phyloP scores from a whole-genome alignment of 345 rosid species.

The Carallia brachiata region DNA sequence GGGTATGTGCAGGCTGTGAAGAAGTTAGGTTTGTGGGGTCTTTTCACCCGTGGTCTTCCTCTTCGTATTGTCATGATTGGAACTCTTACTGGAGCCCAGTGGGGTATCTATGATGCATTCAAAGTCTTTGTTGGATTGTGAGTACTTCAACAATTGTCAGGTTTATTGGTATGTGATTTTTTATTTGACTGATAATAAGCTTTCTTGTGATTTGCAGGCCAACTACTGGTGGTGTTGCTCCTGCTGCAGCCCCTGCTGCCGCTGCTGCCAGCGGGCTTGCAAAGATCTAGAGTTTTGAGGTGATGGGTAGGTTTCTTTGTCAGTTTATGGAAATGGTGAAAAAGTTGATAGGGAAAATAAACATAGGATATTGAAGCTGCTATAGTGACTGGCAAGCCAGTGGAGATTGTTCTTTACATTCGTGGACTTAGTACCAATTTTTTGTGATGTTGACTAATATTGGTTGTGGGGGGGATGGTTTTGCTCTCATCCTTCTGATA shows the following conservation, averaged over 20 bases:
- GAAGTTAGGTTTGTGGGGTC: constrained; percentile 86
- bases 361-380: constrained; percentile 29
- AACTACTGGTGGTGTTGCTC: constrained; percentile 89
- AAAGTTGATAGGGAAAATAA: constrained; percentile 33
- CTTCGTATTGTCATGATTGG: constrained; percentile 99
- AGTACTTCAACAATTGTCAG: constrained; percentile 30
- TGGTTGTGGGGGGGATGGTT: constrained; percentile 31
- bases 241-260: constrained; percentile 42
- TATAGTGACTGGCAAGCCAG: constrained; percentile 27
- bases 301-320: neutral
- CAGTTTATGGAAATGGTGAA: constrained; percentile 2
- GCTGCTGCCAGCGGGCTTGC: constrained; percentile 33
- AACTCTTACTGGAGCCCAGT: constrained; percentile 94
- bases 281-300: constrained; percentile 29
- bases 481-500: constrained; percentile 33
- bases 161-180: neutral
- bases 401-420: constrained; percentile 35
- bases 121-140: constrained; percentile 98
- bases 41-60: constrained; percentile 96
- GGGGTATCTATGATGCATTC: constrained; percentile 97
- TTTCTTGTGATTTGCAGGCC: constrained; percentile 53
- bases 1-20: constrained; percentile 73
- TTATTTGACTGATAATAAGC: neutral
- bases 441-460: constrained; percentile 17
- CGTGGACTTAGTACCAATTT: constrained; percentile 11